A percentile compares a stretch with the other conserved stretches of the same genome.
Conservation (phyloP, 208 protist genomes). For the Leptomonas pyrrhocoris region DNA sequence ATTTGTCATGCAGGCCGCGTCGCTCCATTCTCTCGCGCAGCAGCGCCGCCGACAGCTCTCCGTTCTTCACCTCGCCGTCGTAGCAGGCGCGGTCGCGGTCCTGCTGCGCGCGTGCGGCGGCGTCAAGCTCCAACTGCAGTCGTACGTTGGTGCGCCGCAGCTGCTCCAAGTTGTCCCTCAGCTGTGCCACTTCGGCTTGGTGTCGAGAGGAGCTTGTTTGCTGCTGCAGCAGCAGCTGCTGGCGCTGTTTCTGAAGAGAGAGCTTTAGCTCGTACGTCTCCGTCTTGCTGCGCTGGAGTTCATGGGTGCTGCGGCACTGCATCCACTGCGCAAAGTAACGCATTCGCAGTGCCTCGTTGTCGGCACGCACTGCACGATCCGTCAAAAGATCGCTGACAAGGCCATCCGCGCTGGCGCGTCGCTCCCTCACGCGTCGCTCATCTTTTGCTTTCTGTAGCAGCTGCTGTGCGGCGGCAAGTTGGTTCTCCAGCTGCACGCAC, state of each 20-base stretch:
- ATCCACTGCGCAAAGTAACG: constrained; percentile 32
- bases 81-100: constrained; percentile 17
- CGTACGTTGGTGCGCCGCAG: constrained; percentile 7
- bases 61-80: constrained; percentile 14
- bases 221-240: constrained; percentile 7
- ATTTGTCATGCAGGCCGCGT: constrained; percentile 19
- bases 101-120: constrained; percentile 10
- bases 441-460: constrained; percentile 21
- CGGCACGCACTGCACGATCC: constrained; percentile 8
- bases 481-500: constrained; percentile 32
- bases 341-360: constrained; percentile 9
- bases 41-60: constrained; percentile 14
- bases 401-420: neutral
- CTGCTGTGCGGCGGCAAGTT: constrained; percentile 13
- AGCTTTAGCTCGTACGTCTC: constrained; percentile 5
- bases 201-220: constrained; percentile 13
- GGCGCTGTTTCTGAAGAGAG: constrained; percentile 19
- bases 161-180: constrained; percentile 19
- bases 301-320: neutral
- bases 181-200: constrained; percentile 10
- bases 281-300: neutral
- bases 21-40: constrained; percentile 29
- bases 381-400: constrained; percentile 19
- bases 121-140: constrained; percentile 24
- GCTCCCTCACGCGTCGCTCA: constrained; percentile 1